phyloP scores from a whole-genome alignment of 306 rosid genomes.

The Sphenostylis stenocarpa region DNA sequence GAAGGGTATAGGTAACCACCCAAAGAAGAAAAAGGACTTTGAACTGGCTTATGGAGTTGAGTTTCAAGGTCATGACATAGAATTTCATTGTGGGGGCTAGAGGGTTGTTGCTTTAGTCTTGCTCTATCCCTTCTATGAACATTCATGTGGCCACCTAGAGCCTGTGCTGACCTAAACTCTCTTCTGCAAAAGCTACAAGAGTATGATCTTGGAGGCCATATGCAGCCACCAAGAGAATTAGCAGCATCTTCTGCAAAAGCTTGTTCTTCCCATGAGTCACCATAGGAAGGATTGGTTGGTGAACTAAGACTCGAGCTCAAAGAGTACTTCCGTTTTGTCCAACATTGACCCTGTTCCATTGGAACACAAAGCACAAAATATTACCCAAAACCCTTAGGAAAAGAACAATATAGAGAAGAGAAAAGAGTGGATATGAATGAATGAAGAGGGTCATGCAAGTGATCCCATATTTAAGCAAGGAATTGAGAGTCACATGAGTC shows the following conservation, averaged over 20 bases:
- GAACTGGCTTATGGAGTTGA: constrained; percentile 5
- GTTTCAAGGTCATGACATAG: constrained; percentile 30
- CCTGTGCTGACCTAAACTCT: constrained; percentile 94
- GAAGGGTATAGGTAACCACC: constrained; percentile 47
- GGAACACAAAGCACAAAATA: constrained; percentile 21
- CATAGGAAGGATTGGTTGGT: constrained; percentile 43
- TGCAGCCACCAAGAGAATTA: constrained; percentile 74
- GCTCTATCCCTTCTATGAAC: constrained; percentile 95
- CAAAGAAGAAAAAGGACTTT: constrained; percentile 34
- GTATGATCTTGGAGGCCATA: constrained; percentile 96
- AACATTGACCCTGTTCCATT: constrained; percentile 70
- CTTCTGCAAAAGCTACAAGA: constrained; percentile 90
- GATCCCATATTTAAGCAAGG: constrained; percentile 14
- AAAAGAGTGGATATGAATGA: not conserved
- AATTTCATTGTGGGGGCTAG: constrained; percentile 38
- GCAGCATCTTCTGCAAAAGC: constrained; percentile 88
- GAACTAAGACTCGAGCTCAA: constrained; percentile 32
- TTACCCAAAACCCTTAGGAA: not conserved
- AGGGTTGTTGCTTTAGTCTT: constrained; percentile 64
- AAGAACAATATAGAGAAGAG: not conserved
- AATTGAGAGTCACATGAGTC: constrained; percentile 31
- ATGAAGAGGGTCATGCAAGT: not conserved
- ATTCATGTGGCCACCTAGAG: constrained; percentile 96
- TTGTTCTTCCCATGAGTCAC: constrained; percentile 90
- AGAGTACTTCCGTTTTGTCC: constrained; percentile 63